A percentile compares a stretch with the other conserved stretches of the same genome.
Conservation (phyloP, 2,329 filamentous ascomycete genomes). For the Fusarium beomiforme region DNA sequence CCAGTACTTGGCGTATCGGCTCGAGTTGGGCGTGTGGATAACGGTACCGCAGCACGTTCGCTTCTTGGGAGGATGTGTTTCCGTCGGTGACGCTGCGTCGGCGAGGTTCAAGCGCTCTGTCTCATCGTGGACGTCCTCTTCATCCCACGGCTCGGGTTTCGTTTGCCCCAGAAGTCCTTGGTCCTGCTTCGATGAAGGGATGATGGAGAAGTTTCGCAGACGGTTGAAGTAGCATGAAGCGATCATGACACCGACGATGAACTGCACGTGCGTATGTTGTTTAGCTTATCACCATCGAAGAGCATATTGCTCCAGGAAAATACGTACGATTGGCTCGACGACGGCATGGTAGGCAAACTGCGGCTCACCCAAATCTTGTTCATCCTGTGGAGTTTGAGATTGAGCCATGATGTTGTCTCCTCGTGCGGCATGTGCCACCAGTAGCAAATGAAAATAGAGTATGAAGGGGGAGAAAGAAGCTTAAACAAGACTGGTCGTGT, state of each 20-base stretch:
- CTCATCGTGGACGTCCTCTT: constrained; percentile 37
- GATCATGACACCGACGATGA: constrained; percentile 45
- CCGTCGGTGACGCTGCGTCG: constrained; percentile 18
- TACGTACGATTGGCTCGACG: constrained; percentile 43
- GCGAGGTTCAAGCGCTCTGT: constrained; percentile 20
- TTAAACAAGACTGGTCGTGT: not conserved
- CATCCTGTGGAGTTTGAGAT: constrained; percentile 6
- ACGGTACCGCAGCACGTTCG: constrained; percentile 60
- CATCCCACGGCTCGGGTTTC: constrained; percentile 38
- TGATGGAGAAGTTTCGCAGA: constrained; percentile 39
- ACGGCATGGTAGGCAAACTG: constrained; percentile 43
- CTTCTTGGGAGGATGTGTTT: constrained; percentile 56
- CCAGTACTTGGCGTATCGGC: constrained; percentile 67
- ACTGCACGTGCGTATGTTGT: constrained; percentile 16
- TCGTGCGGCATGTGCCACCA: not conserved
- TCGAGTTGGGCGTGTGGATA: constrained; percentile 66
- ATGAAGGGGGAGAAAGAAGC: not conserved
- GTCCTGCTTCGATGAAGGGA: constrained; percentile 29
- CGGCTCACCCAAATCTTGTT: constrained; percentile 40
- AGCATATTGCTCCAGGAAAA: not conserved
- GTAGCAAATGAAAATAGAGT: not conserved
- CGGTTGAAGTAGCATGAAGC: constrained; percentile 44
- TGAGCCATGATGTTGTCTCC: constrained; percentile 11
- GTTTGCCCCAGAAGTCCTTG: constrained; percentile 37
- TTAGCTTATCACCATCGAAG: not conserved